Evolutionary conservation across 768 basidiomycete genomes (phyloP), one percentile per base, ranked within the genome.

Genomic region (Auricularia heimuer): DNA sequence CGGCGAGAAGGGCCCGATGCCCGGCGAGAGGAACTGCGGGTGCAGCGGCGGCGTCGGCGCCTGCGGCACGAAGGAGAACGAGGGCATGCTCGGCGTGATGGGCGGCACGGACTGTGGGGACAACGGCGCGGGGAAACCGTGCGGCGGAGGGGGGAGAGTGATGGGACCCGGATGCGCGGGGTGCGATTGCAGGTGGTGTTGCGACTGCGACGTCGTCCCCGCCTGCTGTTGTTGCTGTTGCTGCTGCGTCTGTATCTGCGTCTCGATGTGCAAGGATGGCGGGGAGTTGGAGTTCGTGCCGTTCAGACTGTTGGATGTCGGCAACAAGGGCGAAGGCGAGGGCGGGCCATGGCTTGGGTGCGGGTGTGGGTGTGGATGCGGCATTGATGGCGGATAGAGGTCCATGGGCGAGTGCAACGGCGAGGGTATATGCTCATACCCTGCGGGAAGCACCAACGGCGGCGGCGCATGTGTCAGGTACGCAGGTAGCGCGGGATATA

Each of bases 51-150:
- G 75, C 56, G 78, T 70, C 71, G 81, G 76, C 42, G 70, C 72
- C 51, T 83, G 84, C 18, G 84, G 81, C 44, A 88, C 79, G 75
- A 97, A 95, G 12, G 86, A 87, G 76, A 97, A 98, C 4, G 92
- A 86, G 1, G 96, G 96, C 95, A 98, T 98, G 66, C 89, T 90
- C 0, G 95, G 94, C n/a, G 95, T 97, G 71, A 97, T 93, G 1
- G 92, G 89, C 14, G 91, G 90, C 0, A 90, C 88, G 10, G 89
- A 67, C 47, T 68, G 68, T 12, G 80, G 79, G 0, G 77, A 76
- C 39, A 78, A 67, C 7, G 78, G 75, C 58, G 71, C 73, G 3
- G 71, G 66, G 54, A 69, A 63, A 36, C 80, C 79, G 16, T 76
- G 71, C 29, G 78, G 81, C 1, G 81, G 85, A 1, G 85, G 89